These are phyloP conservation scores for Pythium folliculosum DNA, from an alignment of 352 stramenopile species.

Conservation along the genomic window DNA sequence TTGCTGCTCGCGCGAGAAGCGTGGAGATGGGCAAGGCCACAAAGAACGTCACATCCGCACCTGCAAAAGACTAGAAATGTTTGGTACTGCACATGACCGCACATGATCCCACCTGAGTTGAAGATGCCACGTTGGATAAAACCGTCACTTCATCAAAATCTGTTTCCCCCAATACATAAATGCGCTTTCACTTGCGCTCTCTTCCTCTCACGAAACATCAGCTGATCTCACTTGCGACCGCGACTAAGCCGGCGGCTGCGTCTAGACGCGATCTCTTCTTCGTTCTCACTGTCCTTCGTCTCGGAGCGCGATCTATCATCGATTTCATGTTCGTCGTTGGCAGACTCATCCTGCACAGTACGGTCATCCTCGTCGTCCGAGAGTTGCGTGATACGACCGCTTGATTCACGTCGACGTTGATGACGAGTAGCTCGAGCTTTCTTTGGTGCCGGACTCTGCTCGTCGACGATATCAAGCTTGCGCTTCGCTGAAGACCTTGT, in stretches of 20 bases:
- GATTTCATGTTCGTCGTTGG: neutral
- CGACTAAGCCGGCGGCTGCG: slow-evolving; percentile 34
- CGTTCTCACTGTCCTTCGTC: neutral
- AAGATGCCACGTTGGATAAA: slow-evolving; percentile 1
- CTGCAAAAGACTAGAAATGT: slow-evolving; percentile 34
- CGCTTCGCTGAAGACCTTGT: slow-evolving; percentile 23
- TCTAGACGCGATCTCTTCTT: slow-evolving; percentile 17
- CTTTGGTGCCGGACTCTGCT: slow-evolving; percentile 15
- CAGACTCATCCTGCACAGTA: slow-evolving; percentile 1
- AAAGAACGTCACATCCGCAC: slow-evolving; percentile 68
- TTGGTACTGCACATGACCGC: neutral
- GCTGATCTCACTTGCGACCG: slow-evolving; percentile 17
- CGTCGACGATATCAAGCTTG: slow-evolving; percentile 22
- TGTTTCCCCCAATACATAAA: slow-evolving; percentile 24
- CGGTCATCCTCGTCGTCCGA: slow-evolving; percentile 29
- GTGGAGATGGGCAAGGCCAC: slow-evolving; percentile 91
- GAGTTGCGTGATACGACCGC: slow-evolving; percentile 26
- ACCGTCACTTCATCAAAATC: slow-evolving; percentile 1
- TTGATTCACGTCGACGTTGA: slow-evolving; percentile 15
- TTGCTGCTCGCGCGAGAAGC: slow-evolving; percentile 80
- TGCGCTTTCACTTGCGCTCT: slow-evolving; percentile 17
- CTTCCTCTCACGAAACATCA: neutral
- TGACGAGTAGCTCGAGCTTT: slow-evolving; percentile 2
- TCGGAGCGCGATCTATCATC: neutral
- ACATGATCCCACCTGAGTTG: neutral